phyloP scores from a whole-genome alignment of 257 asterid species.

The Petunia axillaris region DNA sequence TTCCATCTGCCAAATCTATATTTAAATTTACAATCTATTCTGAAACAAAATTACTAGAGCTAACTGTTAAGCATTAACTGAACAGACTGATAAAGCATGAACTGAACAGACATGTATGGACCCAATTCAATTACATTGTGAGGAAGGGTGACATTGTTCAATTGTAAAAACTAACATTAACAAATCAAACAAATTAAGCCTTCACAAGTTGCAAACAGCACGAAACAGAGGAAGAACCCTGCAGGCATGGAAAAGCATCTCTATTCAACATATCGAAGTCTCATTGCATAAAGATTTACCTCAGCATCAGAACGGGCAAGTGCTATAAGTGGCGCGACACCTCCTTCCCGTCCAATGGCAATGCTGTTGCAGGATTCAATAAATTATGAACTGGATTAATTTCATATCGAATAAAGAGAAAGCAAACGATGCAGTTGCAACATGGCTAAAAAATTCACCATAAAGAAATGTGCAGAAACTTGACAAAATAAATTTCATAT shows the following conservation, averaged over 20 bases:
- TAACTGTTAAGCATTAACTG: not conserved
- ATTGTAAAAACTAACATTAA: constrained; percentile 1
- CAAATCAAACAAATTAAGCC: not conserved
- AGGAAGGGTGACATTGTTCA: constrained; percentile 9
- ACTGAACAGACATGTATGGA: not conserved
- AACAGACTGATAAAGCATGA: not conserved
- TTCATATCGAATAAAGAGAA: constrained; percentile 18
- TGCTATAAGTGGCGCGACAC: constrained; percentile 78
- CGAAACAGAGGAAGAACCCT: not conserved
- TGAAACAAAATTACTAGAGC: not conserved
- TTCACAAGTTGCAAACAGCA: constrained; percentile 5
- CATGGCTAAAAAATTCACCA: not conserved
- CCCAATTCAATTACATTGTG: constrained; percentile 3
- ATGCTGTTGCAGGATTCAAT: constrained; percentile 50
- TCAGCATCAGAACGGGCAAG: constrained; percentile 72
- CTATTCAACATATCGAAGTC: not conserved
- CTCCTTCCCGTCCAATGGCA: constrained; percentile 93
- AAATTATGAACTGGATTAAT: constrained; percentile 21
- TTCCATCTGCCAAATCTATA: not conserved
- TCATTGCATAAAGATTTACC: constrained; percentile 42
- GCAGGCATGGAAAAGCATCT: constrained; percentile 14
- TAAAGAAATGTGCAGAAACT: not conserved
- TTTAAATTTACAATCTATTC: constrained; percentile 8
- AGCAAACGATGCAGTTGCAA: constrained; percentile 15
- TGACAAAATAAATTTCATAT: constrained; percentile 1